Percentiles rank a stretch among this genome's conserved stretches.
Conservation (phyloP, 768 basidiomycete genomes). For the Gloeopeniophorella convolvens region DNA sequence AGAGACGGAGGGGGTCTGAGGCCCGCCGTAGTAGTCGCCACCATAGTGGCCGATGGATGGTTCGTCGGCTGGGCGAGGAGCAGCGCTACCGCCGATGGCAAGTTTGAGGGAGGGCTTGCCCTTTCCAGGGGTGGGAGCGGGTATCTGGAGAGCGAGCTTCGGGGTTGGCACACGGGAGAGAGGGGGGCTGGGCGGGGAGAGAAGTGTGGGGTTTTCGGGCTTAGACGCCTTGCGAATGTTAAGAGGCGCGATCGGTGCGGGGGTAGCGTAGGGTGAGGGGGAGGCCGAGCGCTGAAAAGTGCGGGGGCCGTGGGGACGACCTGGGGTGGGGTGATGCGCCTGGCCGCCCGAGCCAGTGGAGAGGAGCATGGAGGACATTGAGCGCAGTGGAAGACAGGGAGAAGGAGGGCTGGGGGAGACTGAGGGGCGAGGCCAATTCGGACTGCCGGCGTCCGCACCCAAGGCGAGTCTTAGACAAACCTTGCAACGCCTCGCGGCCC, state of each 20-base stretch:
- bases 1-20: conserved; percentile 15
- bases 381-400: not conserved
- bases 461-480: no score
- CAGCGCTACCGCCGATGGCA: conserved; percentile 5
- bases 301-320: conserved; percentile 49
- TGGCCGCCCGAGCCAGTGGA: conserved; percentile 17
- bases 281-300: conserved; percentile 37
- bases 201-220: conserved; percentile 7
- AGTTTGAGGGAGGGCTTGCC: conserved; percentile 22
- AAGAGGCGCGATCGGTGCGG: conserved; percentile 35
- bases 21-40: conserved; percentile 22
- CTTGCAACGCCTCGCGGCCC: not conserved
- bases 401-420: not conserved
- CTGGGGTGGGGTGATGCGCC: conserved; percentile 25
- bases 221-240: conserved; percentile 33
- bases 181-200: conserved; percentile 19
- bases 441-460: conserved; percentile 9
- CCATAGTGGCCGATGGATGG: conserved; percentile 5
- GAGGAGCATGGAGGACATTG: conserved; percentile 8
- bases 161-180: conserved; percentile 24
- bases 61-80: conserved; percentile 1
- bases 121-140: conserved; percentile 17
- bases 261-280: conserved; percentile 28
- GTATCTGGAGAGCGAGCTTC: conserved; percentile 30
- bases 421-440: not conserved